Conservation (phyloP, 495 filamentous ascomycete genomes). For the Penicillium canariense region DNA sequence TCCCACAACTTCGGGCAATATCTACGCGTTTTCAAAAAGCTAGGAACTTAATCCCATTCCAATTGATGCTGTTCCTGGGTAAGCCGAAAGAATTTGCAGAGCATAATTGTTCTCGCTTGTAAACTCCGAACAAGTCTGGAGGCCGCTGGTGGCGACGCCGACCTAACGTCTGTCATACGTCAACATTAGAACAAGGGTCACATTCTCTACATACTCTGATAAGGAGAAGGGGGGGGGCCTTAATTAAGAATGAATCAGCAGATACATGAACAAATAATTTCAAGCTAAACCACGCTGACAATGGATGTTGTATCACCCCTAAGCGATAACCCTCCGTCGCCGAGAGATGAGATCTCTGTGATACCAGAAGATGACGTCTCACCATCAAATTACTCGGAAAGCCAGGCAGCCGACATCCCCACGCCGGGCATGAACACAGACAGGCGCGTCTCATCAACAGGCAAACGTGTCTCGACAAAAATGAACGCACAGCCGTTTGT, state of each 20-base stretch:
- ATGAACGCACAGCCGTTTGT: conserved; percentile 36
- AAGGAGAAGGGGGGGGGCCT: not conserved
- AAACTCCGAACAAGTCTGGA: not conserved
- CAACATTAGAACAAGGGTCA: conserved; percentile 15
- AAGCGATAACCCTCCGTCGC: not conserved
- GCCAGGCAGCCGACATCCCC: not conserved
- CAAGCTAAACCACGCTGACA: not conserved
- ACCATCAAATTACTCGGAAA: not conserved
- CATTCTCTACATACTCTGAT: conserved; percentile 2
- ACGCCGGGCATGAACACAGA: not conserved
- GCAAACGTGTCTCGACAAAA: conserved; percentile 28
- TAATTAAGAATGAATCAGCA: not conserved
- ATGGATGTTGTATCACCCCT: not conserved
- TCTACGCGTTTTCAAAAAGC: too few species aligned
- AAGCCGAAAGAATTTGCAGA: too few species aligned
- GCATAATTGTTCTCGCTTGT: not conserved
- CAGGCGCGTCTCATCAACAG: conserved; percentile 16
- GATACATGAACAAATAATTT: not conserved
- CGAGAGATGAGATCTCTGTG: not conserved
- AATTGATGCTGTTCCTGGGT: too few species aligned
- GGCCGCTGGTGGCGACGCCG: conserved; percentile 9
- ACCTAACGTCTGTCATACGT: conserved; percentile 18
- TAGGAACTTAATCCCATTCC: too few species aligned
- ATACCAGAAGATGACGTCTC: not conserved
- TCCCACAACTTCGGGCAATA: too few species aligned